A percentile compares a stretch with the other conserved stretches of the same genome.
These are phyloP conservation scores for Tephrocybe sp. DNA, from an alignment of 768 basidiomycete species.

Conservation along the genomic window DNA sequence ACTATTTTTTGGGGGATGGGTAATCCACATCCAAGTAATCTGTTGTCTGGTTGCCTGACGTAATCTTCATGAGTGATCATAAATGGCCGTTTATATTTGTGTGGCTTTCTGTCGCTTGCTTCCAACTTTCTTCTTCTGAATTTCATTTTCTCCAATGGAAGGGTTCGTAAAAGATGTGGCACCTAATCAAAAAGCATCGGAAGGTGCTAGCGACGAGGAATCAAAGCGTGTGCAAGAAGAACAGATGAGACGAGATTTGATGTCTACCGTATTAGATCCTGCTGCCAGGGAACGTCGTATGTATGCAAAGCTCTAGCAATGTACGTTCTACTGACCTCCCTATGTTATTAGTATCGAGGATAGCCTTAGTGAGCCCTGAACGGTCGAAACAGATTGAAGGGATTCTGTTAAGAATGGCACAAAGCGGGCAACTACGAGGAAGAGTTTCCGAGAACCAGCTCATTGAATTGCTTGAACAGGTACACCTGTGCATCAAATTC, in stretches of 20 bases:
- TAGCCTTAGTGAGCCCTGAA: conserved; percentile 82
- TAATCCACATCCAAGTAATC: no score
- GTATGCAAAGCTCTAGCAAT: conserved; percentile 19
- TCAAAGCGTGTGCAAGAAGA: conserved; percentile 67
- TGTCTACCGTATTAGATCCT: conserved; percentile 75
- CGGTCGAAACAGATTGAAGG: conserved; percentile 79
- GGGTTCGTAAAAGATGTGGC: conserved; percentile 5
- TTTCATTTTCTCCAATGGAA: conserved; percentile 11
- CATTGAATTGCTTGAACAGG: conserved; percentile 86
- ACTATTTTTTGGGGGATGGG: no score
- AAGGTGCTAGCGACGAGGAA: conserved; percentile 40
- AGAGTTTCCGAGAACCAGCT: conserved; percentile 79
- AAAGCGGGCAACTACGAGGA: conserved; percentile 77
- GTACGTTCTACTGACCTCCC: conserved; percentile 4
- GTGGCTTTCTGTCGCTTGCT: neutral
- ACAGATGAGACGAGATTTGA: conserved; percentile 71
- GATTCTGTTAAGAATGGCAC: conserved; percentile 80
- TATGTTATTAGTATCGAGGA: conserved; percentile 67
- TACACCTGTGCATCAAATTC: conserved; percentile 24
- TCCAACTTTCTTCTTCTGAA: neutral
- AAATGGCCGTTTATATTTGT: no score
- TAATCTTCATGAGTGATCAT: neutral
- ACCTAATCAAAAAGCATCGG: conserved; percentile 2
- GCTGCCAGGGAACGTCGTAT: conserved; percentile 81
- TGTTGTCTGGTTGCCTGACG: neutral